A percentile compares a stretch with the other conserved stretches of the same genome.
These are phyloP conservation scores for Nemania serpens DNA, from an alignment of 2,329 filamentous ascomycete species.

Conservation along the genomic window DNA sequence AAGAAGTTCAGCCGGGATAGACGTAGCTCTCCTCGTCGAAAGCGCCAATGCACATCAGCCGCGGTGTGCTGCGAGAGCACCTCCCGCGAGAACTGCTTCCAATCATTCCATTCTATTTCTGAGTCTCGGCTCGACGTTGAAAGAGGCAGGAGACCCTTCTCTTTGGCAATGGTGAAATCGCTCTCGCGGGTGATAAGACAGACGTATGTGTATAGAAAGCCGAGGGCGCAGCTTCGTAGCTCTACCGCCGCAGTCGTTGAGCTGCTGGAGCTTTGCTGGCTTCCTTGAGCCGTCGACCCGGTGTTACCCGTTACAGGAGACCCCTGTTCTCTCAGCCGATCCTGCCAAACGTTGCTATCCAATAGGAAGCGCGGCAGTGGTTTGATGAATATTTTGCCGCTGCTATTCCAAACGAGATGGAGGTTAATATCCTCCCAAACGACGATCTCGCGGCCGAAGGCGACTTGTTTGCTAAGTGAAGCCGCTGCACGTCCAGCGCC, in stretches of 20 bases:
- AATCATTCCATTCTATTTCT: background rate
- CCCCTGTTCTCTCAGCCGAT: background rate
- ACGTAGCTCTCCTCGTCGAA: background rate
- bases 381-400: background rate
- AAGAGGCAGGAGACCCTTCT: background rate
- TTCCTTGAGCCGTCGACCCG: no score
- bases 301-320: no score
- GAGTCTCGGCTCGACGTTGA: background rate
- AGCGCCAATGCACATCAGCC: background rate
- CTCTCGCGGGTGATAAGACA: background rate
- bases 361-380: background rate
- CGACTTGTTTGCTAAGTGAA: background rate
- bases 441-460: background rate
- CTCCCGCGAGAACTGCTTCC: background rate
- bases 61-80: background rate
- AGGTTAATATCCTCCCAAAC: background rate
- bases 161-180: background rate
- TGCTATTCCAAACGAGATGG: background rate
- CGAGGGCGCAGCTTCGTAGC: background rate
- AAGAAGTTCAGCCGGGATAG: background rate
- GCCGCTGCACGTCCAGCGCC: background rate
- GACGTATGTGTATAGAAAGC: background rate
- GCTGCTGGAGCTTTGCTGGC: no score
- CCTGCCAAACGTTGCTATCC: background rate
- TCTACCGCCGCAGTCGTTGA: background rate